Conservation (phyloP, 169 alveolate species). For the Blepharisma undulans region DNA sequence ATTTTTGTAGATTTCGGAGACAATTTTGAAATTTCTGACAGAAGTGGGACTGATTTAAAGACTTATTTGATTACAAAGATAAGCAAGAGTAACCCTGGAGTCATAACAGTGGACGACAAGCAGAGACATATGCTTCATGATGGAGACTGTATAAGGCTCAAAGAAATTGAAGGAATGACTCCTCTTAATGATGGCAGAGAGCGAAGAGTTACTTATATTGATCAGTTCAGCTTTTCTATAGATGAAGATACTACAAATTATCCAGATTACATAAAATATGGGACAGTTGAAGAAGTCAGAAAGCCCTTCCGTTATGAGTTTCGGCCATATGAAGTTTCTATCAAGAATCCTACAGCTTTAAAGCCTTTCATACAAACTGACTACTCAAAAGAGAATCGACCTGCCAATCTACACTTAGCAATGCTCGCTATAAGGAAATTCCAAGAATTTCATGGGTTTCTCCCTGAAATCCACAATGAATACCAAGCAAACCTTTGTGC, state of each 20-base stretch:
- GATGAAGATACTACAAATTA: conserved; percentile 79
- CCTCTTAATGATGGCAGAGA: conserved; percentile 91
- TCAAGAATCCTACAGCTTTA: conserved; percentile 80
- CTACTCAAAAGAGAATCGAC: conserved; percentile 92
- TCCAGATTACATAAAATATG: conserved; percentile 70
- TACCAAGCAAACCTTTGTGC: conserved; percentile 38
- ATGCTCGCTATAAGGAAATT: conserved; percentile 82
- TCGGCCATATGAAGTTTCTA: neutral
- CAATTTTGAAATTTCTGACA: conserved; percentile 79
- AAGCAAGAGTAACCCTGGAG: neutral
- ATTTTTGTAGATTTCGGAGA: conserved; percentile 96
- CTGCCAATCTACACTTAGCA: conserved; percentile 94
- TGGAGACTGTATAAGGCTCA: conserved; percentile 94
- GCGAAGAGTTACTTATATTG: conserved; percentile 81
- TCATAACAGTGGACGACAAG: conserved; percentile 76
- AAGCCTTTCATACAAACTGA: conserved; percentile 81
- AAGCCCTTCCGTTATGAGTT: conserved; percentile 84
- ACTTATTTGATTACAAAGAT: neutral
- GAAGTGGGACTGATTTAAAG: neutral
- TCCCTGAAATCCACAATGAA: conserved; percentile 74
- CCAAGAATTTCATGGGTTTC: conserved; percentile 56
- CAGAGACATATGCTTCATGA: conserved; percentile 91
- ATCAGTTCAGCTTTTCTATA: conserved; percentile 88
- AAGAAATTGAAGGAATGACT: conserved; percentile 96
- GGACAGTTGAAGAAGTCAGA: conserved; percentile 90